These are phyloP conservation scores for Clitopilus passeckerianus DNA, from an alignment of 768 basidiomycete genomes.

Conservation along the genomic window DNA sequence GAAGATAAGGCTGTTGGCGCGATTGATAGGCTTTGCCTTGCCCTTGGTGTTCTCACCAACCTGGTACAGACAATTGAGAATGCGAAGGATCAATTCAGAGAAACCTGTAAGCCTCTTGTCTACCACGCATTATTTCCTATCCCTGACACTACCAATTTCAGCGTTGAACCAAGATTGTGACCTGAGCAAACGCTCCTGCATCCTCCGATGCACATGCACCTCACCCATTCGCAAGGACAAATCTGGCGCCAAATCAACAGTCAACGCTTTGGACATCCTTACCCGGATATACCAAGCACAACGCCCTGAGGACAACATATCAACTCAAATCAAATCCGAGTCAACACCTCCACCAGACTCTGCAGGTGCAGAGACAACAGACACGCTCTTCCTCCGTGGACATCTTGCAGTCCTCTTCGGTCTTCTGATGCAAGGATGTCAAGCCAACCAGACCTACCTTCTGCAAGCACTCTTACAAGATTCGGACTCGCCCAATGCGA, in stretches of 20 bases:
- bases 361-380: conserved; percentile 13
- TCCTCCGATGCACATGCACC: conserved; percentile 48
- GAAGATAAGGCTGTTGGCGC: conserved; percentile 29
- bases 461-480: conserved; percentile 21
- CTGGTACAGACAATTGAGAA: conserved; percentile 55
- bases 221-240: background rate
- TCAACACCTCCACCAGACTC: conserved; percentile 1
- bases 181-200: conserved; percentile 42
- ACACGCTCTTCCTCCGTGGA: conserved; percentile 56
- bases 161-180: conserved; percentile 49
- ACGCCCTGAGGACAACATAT: conserved; percentile 1
- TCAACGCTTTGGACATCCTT: conserved; percentile 47
- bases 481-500: conserved; percentile 8
- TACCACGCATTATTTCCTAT: background rate
- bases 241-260: conserved; percentile 8
- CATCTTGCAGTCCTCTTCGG: conserved; percentile 76
- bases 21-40: conserved; percentile 71
- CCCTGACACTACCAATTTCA: conserved; percentile 15
- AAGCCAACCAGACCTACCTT: conserved; percentile 29
- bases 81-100: conserved; percentile 40
- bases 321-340: conserved; percentile 17
- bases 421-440: conserved; percentile 37
- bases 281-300: conserved; percentile 42
- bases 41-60: conserved; percentile 73
- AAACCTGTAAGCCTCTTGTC: conserved; percentile 37